phyloP scores from a whole-genome alignment of 441 rosid species.

The Pelargonium myrrhifolium region DNA sequence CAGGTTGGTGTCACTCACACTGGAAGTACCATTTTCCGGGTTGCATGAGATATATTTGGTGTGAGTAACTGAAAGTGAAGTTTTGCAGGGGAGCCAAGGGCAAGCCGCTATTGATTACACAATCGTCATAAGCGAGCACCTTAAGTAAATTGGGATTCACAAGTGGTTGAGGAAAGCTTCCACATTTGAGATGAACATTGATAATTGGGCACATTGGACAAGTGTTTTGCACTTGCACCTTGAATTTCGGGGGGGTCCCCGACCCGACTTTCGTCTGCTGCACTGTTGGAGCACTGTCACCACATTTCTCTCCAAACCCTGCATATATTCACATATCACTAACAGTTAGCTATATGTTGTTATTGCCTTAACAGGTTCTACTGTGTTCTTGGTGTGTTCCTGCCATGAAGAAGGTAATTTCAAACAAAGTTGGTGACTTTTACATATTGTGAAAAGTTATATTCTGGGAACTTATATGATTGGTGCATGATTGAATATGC shows the following conservation, averaged over 20 bases:
- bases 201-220: slow-evolving; percentile 53
- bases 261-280: slow-evolving; percentile 32
- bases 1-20: slow-evolving; percentile 32
- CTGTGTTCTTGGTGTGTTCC: too few relatives aligned
- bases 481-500: too few relatives aligned
- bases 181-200: slow-evolving; percentile 42
- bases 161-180: slow-evolving; percentile 42
- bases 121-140: slow-evolving; percentile 32
- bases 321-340: background rate
- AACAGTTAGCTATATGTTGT: background rate
- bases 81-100: slow-evolving; percentile 40
- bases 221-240: slow-evolving; percentile 39
- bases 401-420: too few relatives aligned
- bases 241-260: slow-evolving; percentile 29
- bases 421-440: too few relatives aligned
- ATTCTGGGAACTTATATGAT: too few relatives aligned
- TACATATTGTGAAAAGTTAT: too few relatives aligned
- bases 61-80: slow-evolving; percentile 44
- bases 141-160: slow-evolving; percentile 45
- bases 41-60: slow-evolving; percentile 28
- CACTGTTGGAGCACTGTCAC: slow-evolving; percentile 17
- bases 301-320: slow-evolving; percentile 24
- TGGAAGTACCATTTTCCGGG: slow-evolving; percentile 47
- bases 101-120: slow-evolving; percentile 41
- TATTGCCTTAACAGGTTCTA: too few relatives aligned